Evolutionary conservation across 768 basidiomycete genomes (phyloP).

Genomic region (Lactarius trivialis): DNA sequence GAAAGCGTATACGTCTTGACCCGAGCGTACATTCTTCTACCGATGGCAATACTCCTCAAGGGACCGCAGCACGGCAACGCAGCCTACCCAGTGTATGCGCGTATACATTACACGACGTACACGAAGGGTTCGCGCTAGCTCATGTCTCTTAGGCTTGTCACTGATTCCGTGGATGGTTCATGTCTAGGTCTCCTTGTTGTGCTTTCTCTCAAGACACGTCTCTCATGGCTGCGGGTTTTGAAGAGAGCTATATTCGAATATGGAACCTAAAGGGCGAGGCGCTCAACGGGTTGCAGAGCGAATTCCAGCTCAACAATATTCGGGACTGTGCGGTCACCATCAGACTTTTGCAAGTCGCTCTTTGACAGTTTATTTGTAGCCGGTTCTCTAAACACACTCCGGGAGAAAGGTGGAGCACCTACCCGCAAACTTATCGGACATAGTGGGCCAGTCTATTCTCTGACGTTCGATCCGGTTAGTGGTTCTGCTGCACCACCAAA

Average conservation of each 20-base stretch:
- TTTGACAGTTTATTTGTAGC: slow-evolving; percentile 35
- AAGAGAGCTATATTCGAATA: slow-evolving; percentile 89
- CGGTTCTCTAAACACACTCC: slow-evolving; percentile 52
- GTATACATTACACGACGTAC: slow-evolving; percentile 90
- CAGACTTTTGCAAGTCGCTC: background rate
- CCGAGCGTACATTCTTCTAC: slow-evolving; percentile 55
- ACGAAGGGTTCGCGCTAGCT: slow-evolving; percentile 70
- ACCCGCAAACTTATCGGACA: slow-evolving; percentile 97
- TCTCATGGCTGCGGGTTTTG: slow-evolving; percentile 89
- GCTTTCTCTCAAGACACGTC: slow-evolving; percentile 89
- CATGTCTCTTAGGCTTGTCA: background rate
- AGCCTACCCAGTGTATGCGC: slow-evolving; percentile 90
- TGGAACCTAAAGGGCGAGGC: slow-evolving; percentile 96
- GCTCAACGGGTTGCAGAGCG: slow-evolving; percentile 67
- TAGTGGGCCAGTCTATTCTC: slow-evolving; percentile 91
- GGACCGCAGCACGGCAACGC: slow-evolving; percentile 46
- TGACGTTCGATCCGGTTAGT: slow-evolving; percentile 86
- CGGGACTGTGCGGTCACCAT: slow-evolving; percentile 55
- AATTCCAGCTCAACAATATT: slow-evolving; percentile 59
- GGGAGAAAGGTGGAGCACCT: slow-evolving; percentile 74
- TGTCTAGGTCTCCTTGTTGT: slow-evolving; percentile 67
- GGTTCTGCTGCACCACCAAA: slow-evolving; percentile 83
- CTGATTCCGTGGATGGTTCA: slow-evolving; percentile 2
- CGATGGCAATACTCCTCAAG: slow-evolving; percentile 56
- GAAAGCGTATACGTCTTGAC: slow-evolving; percentile 89